phyloP scores from a whole-genome alignment of 495 filamentous ascomycete genomes.

The Aeminium ludgeri region DNA sequence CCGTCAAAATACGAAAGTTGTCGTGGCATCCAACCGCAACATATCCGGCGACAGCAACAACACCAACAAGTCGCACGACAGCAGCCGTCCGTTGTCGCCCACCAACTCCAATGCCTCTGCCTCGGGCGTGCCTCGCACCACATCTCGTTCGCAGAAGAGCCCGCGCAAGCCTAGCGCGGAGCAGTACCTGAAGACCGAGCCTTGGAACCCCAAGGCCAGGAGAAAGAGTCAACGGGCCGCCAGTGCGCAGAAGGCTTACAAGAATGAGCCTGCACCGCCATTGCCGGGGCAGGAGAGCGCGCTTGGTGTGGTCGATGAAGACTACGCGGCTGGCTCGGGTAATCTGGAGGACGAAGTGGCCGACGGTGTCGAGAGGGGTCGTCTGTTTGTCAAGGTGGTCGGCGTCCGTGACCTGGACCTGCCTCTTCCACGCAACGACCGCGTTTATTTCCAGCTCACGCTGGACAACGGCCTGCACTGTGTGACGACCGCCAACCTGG shows the following conservation, averaged over 20 bases:
- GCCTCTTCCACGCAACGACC: constrained; percentile 75
- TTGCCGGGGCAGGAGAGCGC: constrained; percentile 80
- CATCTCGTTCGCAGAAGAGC: too few relatives aligned
- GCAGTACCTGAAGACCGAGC: constrained; percentile 88
- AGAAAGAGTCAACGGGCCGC: constrained; percentile 47
- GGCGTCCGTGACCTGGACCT: constrained; percentile 89
- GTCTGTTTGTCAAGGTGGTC: constrained; percentile 92
- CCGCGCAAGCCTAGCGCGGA: constrained; percentile 50
- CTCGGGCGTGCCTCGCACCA: too few relatives aligned
- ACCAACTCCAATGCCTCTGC: too few relatives aligned
- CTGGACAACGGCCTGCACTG: constrained; percentile 96
- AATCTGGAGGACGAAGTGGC: constrained; percentile 35
- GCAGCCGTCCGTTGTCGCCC: constrained; percentile 18
- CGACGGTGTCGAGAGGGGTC: constrained; percentile 75
- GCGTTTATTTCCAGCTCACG: constrained; percentile 81
- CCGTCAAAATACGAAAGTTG: constrained; percentile 94
- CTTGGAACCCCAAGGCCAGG: constrained; percentile 71
- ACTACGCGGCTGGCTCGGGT: constrained; percentile 36
- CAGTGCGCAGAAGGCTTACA: constrained; percentile 47
- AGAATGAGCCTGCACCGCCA: constrained; percentile 43
- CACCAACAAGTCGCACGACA: not conserved
- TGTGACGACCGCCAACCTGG: constrained; percentile 89
- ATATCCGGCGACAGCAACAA: constrained; percentile 30
- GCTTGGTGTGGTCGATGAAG: constrained; percentile 39
- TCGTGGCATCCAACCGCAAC: constrained; percentile 58